Evolutionary conservation across 1,139 yeast species (phyloP), one percentile per base, ranked within the genome.

Genomic region (Taphrina confusa): DNA sequence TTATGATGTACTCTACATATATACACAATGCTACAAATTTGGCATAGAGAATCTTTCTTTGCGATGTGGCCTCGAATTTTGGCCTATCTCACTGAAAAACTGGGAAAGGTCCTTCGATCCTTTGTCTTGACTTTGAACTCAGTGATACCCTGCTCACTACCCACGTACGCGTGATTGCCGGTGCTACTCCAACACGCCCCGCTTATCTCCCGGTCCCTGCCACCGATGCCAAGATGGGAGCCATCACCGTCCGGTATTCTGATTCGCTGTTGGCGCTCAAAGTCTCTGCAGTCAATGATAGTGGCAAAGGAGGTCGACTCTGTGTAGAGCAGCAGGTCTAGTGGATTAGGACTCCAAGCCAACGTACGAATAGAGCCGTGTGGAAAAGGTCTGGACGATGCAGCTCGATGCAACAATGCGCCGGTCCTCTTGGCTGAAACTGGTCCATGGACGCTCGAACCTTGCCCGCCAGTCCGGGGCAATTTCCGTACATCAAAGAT

Each of bases 121-220:
- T 14, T 42, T 20, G 51, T 33, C 30, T 54, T 42, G 44, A 54
- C 28, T 8, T 27, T 27, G 28, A 45, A 54, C n/a, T 46, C 58
- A 9, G 51, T 54, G 36, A 54, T 46, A 34, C 51, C 49, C 34
- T 54, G 51, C 22, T 54, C 58, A 23, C 51, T 42, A 9, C 58
- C 58, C 11, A 54, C 46, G 27, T 33, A 54, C 12, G 44, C 34
- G 9, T 54, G 42, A 14, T 23, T 33, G 16, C 58, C 58, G 18
- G 6, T 42, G 12, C 58, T 20, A 14, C 58, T 44, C 58, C 58
- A 54, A n/a, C 51, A 44, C 5, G 49, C 58, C 4, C 58, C 58
- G 34, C 51, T 42, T n/a, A 54, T 14, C 27, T 54, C 58, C 3
- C 58, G 58, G 30, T 54, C 58, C 12, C 57, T 30, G 12, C 58